These are phyloP conservation scores for Pseudonitzschia multiseries DNA, from an alignment of 108 stramenopile genomes.

Conservation along the genomic window DNA sequence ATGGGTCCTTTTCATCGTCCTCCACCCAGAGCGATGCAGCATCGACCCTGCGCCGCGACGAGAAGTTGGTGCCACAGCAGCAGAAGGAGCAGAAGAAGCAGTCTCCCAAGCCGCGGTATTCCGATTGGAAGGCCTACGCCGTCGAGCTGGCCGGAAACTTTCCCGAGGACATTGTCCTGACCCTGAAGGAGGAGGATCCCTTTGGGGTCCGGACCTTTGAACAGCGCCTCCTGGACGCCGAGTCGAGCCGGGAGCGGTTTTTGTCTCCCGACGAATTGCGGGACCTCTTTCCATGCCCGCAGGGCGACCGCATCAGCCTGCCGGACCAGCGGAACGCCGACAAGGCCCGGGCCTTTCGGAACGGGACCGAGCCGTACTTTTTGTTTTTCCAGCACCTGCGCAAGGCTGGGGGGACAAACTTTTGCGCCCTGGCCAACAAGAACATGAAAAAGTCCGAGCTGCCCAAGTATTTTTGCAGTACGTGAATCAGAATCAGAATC, in stretches of 20 bases:
- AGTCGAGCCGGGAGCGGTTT: constrained; percentile 42
- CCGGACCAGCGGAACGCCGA: constrained; percentile 63
- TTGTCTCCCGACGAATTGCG: constrained; percentile 47
- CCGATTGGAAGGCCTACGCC: constrained; percentile 47
- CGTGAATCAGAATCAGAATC: no score
- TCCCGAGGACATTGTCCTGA: constrained; percentile 45
- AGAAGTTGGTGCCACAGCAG: no score
- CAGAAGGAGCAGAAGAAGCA: no score
- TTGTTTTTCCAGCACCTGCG: constrained; percentile 82
- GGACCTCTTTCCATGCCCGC: constrained; percentile 77
- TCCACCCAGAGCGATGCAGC: background rate
- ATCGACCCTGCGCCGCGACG: no score
- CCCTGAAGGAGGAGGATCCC: constrained; percentile 59
- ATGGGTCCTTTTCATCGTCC: background rate
- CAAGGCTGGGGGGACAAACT: constrained; percentile 82
- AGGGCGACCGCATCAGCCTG: constrained; percentile 60
- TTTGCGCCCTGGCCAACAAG: constrained; percentile 70
- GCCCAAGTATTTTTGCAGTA: constrained; percentile 55
- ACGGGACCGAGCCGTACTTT: constrained; percentile 45
- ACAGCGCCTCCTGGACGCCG: constrained; percentile 43
- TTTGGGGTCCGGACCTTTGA: constrained; percentile 72
- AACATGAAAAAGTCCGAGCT: constrained; percentile 57
- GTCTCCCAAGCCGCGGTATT: constrained; percentile 21
- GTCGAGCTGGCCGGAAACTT: constrained; percentile 51
- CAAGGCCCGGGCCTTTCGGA: constrained; percentile 57